A percentile compares a stretch with the other conserved stretches of the same genome.
Evolutionary conservation across 192 early-diverging fungal species (phyloP).

Genomic region (Gamsiella multidivaricata): DNA sequence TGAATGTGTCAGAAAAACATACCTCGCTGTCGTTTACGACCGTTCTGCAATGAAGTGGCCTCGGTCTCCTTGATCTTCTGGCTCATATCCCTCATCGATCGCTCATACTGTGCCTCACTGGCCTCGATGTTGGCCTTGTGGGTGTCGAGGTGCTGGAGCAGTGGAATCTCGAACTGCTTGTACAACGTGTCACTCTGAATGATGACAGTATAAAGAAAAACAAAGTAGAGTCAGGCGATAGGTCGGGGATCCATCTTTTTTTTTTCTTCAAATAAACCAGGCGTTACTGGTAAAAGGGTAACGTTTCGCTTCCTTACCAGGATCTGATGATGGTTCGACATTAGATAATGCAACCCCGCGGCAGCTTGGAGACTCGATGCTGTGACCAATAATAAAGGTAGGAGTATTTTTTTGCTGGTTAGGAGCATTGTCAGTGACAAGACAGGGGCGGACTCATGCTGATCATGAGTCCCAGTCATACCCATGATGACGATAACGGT

Average conservation of each 20-base stretch:
- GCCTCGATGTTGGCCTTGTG: constrained; percentile 57
- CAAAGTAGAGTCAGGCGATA: too few species aligned
- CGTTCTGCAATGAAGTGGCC: constrained; percentile 55
- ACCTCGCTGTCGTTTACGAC: constrained; percentile 56
- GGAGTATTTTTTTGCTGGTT: too few species aligned
- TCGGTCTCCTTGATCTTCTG: constrained; percentile 62
- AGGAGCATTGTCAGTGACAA: too few species aligned
- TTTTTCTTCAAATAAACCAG: too few species aligned
- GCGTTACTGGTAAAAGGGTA: too few species aligned
- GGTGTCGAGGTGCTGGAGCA: constrained; percentile 56
- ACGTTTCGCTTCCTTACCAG: too few species aligned
- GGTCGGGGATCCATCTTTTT: neutral
- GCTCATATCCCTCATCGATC: constrained; percentile 56
- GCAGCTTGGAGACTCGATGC: constrained; percentile 60
- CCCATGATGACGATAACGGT: too few species aligned
- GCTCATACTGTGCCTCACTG: constrained; percentile 59
- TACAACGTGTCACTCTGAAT: constrained; percentile 56
- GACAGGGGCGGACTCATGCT: too few species aligned
- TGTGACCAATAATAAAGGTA: too few species aligned
- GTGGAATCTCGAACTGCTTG: constrained; percentile 60
- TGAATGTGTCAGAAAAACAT: constrained; percentile 6
- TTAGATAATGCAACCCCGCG: constrained; percentile 61
- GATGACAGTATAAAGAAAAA: neutral
- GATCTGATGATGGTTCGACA: constrained; percentile 66
- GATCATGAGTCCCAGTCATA: too few species aligned